Percentiles rank a stretch among this genome's conserved stretches.
Conservation (phyloP, 768 basidiomycete species). For the Erythrobasidium yunnanense region DNA sequence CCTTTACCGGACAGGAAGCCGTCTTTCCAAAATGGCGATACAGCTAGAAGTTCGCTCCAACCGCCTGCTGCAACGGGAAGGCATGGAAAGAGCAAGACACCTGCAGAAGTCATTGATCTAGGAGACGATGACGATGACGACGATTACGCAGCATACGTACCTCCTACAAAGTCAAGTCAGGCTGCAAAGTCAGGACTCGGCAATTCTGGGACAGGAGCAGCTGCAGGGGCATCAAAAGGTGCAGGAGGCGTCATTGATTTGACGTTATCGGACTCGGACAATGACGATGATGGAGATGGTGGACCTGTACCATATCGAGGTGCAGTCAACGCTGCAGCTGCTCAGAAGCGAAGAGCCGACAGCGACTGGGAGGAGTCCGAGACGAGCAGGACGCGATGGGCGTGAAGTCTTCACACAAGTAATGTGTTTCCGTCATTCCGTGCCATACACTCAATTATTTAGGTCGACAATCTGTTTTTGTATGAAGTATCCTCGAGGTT, state of each 20-base stretch:
- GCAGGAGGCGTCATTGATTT: conserved; percentile 62
- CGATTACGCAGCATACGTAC: background rate
- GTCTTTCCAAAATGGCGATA: conserved; percentile 27
- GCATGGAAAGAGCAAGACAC: conserved; percentile 39
- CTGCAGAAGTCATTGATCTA: conserved; percentile 26
- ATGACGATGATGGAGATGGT: conserved; percentile 54
- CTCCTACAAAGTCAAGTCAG: background rate
- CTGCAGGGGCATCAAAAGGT: too few relatives aligned
- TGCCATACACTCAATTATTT: too few relatives aligned
- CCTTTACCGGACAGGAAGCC: too few relatives aligned
- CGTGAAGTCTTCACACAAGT: background rate
- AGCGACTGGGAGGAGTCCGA: background rate
- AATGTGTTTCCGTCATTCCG: too few relatives aligned
- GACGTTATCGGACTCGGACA: conserved; percentile 57
- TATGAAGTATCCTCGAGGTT: too few relatives aligned
- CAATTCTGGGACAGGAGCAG: too few relatives aligned
- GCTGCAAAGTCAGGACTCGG: too few relatives aligned
- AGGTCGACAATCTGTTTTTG: too few relatives aligned
- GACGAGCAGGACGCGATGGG: background rate
- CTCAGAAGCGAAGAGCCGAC: background rate
- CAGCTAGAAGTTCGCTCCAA: conserved; percentile 28
- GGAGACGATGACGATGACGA: conserved; percentile 15
- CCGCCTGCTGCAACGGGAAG: conserved; percentile 29
- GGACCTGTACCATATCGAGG: background rate
- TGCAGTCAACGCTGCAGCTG: background rate